Evolutionary conservation across 768 basidiomycete species (phyloP), one percentile per base, ranked within the genome.

Genomic region (Suillus subaureus): DNA sequence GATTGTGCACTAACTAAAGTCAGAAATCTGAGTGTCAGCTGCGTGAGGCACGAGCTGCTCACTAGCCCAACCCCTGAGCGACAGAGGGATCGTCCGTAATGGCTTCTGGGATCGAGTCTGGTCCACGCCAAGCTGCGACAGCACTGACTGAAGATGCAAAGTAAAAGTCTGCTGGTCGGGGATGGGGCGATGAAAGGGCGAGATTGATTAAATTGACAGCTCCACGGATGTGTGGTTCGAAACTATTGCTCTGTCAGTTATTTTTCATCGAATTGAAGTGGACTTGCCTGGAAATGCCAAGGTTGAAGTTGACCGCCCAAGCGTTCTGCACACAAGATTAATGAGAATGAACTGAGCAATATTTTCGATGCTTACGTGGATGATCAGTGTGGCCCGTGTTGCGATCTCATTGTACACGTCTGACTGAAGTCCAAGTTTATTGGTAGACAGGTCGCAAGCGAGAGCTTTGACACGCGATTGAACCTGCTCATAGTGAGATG

Each of bases 221-320:
- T 9, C 84, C 84, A 3, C 80, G 80, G 63, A 86, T 74, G 69
- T 86, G 84, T 11, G 78, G 73, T 56, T 83, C 82, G 57, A 83
- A 85, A 21, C 73, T 74, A 51, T 23, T 12, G 31, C 9, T 28
- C 57, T 26, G 40, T 73, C 47, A 69, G 67, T 40, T n/a, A 12
- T 11, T 21, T 33, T 37, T 15, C 23, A 28, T 21, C n/a, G 12
- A 12, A 52, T 23, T 4, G 31, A 40, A 2, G 3, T 39, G 31
- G 23, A 57, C 65, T 5, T 57, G 65, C 73, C 75, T 74, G 7
- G 71, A 69, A 26, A 74, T 73, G 11, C 74, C 75, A 45, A 86
- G 73, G 61, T 78, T 80, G 67, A 87, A 87, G 71, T 87, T 87
- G 63, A 87, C 86, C 1, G 83, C 80, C 86, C 86, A 87, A 11